phyloP scores from a whole-genome alignment of 345 rosid species.

The Carallia pectinifolia region DNA sequence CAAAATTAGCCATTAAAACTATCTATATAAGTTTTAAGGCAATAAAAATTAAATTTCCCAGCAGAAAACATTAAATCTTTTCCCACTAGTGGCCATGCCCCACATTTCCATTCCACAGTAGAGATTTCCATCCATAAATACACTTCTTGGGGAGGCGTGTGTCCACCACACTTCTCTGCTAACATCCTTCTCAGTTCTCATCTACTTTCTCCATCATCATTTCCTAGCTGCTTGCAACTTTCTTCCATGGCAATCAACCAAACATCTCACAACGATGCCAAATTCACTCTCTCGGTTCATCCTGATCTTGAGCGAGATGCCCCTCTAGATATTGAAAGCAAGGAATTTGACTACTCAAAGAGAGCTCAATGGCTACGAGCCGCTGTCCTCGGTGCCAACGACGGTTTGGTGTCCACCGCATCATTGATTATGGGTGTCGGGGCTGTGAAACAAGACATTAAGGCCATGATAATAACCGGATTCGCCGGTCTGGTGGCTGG shows the following conservation, averaged over 20 bases:
- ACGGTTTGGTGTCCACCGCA: conserved; percentile 83
- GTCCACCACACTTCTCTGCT: conserved; percentile 52
- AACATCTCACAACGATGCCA: conserved; percentile 29
- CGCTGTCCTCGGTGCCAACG: conserved; percentile 91
- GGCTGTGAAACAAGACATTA: conserved; percentile 75
- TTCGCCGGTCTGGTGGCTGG: conserved; percentile 91
- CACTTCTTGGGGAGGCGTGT: conserved; percentile 50
- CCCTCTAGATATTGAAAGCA: conserved; percentile 20
- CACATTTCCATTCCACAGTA: conserved; percentile 38
- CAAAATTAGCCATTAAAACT: too few relatives aligned
- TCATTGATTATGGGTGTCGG: conserved; percentile 93
- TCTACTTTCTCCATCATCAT: background rate
- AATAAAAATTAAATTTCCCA: background rate
- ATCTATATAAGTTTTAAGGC: too few relatives aligned
- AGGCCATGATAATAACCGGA: conserved; percentile 79
- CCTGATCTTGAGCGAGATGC: conserved; percentile 35
- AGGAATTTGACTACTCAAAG: conserved; percentile 63
- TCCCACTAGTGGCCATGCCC: conserved; percentile 39
- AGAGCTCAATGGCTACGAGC: conserved; percentile 95
- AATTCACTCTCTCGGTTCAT: conserved; percentile 25
- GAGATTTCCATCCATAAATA: conserved; percentile 44
- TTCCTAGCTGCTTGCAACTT: background rate
- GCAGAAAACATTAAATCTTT: conserved; percentile 5
- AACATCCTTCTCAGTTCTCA: conserved; percentile 2
- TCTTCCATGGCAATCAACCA: conserved; percentile 34